phyloP scores from a whole-genome alignment of 257 asterid species.

The Solanum arcanum region DNA sequence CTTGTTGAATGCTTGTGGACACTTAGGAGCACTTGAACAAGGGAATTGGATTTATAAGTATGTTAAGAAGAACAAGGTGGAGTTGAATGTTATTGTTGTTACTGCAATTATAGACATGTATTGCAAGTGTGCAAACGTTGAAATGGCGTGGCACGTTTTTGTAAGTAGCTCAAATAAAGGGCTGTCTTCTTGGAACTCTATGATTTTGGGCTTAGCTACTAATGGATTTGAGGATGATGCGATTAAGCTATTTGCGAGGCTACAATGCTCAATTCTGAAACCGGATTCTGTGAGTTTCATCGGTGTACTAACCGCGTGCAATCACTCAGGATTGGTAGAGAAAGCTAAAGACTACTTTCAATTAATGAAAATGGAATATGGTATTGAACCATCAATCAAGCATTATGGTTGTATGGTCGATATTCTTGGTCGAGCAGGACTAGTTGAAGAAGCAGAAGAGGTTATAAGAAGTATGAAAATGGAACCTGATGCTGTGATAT shows the following conservation, averaged over 20 bases:
- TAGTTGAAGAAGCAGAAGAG: conserved; percentile 47
- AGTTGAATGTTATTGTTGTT: conserved; percentile 31
- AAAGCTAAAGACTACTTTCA: conserved; percentile 37
- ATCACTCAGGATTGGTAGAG: conserved; percentile 37
- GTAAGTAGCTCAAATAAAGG: conserved; percentile 19
- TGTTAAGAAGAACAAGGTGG: conserved; percentile 20
- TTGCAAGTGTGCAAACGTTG: conserved; percentile 46
- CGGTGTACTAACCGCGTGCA: conserved; percentile 40
- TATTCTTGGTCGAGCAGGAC: conserved; percentile 58
- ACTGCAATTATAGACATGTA: conserved; percentile 65
- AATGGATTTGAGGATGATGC: conserved; percentile 42
- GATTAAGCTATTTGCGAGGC: conserved; percentile 30
- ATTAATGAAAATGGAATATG: conserved; percentile 25
- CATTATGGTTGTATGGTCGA: conserved; percentile 72
- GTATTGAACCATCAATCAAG: conserved; percentile 32
- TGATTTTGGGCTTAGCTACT: conserved; percentile 61
- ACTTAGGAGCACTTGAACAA: conserved; percentile 51
- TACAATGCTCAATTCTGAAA: conserved; percentile 20
- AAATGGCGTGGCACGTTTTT: conserved; percentile 24
- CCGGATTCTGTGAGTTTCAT: conserved; percentile 50
- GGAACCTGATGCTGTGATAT: conserved; percentile 40
- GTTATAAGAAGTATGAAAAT: conserved; percentile 40
- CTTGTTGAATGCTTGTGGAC: conserved; percentile 53
- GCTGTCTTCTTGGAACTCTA: conserved; percentile 59
- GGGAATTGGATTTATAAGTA: conserved; percentile 65